Percentiles rank a stretch among this genome's conserved stretches.
These are phyloP conservation scores for Orbilia javanica DNA, from an alignment of 2,329 filamentous ascomycete genomes.

Conservation along the genomic window DNA sequence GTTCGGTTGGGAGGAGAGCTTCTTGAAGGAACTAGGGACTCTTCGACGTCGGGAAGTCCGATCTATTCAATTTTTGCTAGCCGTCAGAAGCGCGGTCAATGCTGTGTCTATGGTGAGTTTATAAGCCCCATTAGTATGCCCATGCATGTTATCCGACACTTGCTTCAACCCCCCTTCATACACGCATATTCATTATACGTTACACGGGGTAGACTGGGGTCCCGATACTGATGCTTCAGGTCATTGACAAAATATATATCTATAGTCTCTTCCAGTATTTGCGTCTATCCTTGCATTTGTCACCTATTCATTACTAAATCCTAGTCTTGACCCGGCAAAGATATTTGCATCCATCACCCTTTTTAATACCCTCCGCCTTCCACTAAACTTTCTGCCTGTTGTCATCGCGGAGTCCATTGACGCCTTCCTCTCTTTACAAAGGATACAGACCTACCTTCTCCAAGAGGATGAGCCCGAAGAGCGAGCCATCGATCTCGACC, in stretches of 20 bases:
- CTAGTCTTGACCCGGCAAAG: conserved; percentile 77
- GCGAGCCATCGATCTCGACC: conserved; percentile 62
- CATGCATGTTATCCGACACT: background rate
- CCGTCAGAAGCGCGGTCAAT: conserved; percentile 86
- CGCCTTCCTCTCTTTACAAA: conserved; percentile 83
- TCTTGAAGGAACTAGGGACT: conserved; percentile 94
- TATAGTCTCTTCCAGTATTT: conserved; percentile 81
- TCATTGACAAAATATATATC: no score
- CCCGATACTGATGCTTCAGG: background rate
- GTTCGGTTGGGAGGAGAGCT: conserved; percentile 96
- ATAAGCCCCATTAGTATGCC: conserved; percentile 65
- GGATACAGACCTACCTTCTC: conserved; percentile 88
- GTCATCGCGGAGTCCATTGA: conserved; percentile 92
- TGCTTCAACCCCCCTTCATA: no score
- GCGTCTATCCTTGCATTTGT: conserved; percentile 96
- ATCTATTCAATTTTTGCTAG: conserved; percentile 84
- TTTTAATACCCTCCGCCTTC: conserved; percentile 91
- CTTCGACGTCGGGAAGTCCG: conserved; percentile 82
- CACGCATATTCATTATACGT: no score
- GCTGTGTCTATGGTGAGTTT: conserved; percentile 89
- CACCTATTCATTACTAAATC: conserved; percentile 77
- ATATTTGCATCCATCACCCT: conserved; percentile 94
- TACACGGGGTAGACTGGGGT: background rate
- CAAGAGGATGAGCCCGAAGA: conserved; percentile 75
- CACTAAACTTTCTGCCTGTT: conserved; percentile 87